Evolutionary conservation across 2,329 filamentous ascomycete species (phyloP).

Genomic region (Blastomyces parvus): DNA sequence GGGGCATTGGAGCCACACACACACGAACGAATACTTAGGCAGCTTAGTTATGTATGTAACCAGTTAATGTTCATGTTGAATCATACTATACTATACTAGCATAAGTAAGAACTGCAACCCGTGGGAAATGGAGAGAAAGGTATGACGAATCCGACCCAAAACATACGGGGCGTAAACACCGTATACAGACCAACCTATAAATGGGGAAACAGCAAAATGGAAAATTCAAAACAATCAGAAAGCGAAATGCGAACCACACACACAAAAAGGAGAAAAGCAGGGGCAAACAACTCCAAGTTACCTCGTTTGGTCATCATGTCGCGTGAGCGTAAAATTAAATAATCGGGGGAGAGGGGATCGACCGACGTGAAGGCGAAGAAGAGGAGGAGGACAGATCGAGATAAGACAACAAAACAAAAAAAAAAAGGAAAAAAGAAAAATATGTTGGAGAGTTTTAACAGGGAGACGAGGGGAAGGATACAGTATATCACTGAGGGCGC

Average conservation of each 20-base stretch:
- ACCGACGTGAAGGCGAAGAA: not conserved
- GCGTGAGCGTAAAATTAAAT: not conserved
- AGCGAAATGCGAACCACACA: not conserved
- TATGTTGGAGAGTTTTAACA: not conserved
- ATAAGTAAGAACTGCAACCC: not conserved
- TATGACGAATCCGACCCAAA: no score
- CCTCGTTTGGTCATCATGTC: no score
- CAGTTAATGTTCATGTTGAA: not conserved
- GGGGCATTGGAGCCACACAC: no score
- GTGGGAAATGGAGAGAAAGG: not conserved
- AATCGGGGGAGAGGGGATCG: not conserved
- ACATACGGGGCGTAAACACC: not conserved
- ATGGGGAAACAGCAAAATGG: not conserved
- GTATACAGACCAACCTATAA: not conserved
- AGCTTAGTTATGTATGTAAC: not conserved
- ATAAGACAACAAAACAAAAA: not conserved
- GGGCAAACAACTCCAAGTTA: no score
- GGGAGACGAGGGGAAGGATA: not conserved
- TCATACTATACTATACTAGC: not conserved
- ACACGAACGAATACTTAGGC: not conserved
- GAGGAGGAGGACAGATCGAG: not conserved
- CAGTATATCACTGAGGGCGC: not conserved
- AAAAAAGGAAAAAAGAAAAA: not conserved
- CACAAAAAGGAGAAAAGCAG: not conserved
- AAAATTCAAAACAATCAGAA: not conserved